These are phyloP conservation scores for Barnettozyma siamensis DNA, from an alignment of 805 yeast genomes.

Conservation along the genomic window DNA sequence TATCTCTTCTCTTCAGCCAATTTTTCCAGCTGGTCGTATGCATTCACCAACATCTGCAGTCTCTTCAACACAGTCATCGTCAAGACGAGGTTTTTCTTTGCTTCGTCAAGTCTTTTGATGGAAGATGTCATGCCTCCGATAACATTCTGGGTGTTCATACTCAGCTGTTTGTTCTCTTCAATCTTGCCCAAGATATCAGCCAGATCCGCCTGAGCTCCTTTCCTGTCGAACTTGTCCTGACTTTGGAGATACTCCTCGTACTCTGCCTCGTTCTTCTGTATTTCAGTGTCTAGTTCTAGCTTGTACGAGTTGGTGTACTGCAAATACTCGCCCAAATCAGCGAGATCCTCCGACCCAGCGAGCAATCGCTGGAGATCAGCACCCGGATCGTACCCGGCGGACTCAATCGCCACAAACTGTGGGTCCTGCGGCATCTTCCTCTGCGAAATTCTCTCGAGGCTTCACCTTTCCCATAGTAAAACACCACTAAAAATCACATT, in stretches of 20 bases:
- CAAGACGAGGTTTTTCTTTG: constrained; percentile 76
- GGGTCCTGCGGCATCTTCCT: not conserved
- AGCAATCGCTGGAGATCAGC: constrained; percentile 48
- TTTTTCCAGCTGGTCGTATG: constrained; percentile 54
- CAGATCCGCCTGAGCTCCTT: constrained; percentile 24
- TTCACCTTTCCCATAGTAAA: no score
- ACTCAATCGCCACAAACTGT: constrained; percentile 22
- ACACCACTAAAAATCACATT: no score
- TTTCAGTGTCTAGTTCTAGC: constrained; percentile 39
- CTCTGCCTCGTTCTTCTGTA: constrained; percentile 32
- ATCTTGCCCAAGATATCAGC: constrained; percentile 39
- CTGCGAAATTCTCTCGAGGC: no score
- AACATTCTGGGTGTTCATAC: constrained; percentile 50
- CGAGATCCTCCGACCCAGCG: constrained; percentile 43
- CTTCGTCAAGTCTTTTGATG: constrained; percentile 71
- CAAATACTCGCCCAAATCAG: constrained; percentile 45
- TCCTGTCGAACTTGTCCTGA: constrained; percentile 18
- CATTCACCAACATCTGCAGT: constrained; percentile 77
- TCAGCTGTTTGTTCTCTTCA: constrained; percentile 40
- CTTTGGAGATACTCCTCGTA: constrained; percentile 26
- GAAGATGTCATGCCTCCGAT: constrained; percentile 69
- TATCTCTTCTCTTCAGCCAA: constrained; percentile 42
- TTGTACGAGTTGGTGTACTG: constrained; percentile 47
- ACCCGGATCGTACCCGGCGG: constrained; percentile 45
- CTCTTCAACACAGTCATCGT: constrained; percentile 85